Percentiles rank a stretch among this genome's conserved stretches.
These are phyloP conservation scores for Eucommia ulmoides DNA, from an alignment of 257 asterid species.

Conservation along the genomic window DNA sequence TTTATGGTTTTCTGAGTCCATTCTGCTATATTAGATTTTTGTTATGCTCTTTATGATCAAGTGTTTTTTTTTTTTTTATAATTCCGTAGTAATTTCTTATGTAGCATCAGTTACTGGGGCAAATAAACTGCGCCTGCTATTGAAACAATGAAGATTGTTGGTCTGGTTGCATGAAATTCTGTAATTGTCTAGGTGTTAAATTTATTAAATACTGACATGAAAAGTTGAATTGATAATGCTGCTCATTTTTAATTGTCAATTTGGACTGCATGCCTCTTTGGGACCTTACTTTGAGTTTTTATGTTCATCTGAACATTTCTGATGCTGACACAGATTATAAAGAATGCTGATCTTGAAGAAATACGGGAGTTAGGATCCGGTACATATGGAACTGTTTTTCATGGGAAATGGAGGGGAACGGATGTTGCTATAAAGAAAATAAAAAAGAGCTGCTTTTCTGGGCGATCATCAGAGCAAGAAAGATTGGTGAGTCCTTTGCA, in stretches of 20 bases:
- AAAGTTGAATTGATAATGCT: not conserved
- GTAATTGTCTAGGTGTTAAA: not conserved
- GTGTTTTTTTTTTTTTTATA: not conserved
- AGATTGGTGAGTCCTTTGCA: conserved; percentile 44
- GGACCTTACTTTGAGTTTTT: not conserved
- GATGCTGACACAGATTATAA: conserved; percentile 36
- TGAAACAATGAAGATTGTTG: not conserved
- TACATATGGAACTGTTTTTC: conserved; percentile 69
- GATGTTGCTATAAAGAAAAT: conserved; percentile 77
- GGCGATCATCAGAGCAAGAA: conserved; percentile 59
- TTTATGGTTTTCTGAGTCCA: not conserved
- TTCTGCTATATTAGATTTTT: not conserved
- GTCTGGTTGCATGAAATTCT: not conserved
- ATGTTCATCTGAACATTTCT: not conserved
- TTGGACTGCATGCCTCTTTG: conserved; percentile 4
- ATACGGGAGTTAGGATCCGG: conserved; percentile 70
- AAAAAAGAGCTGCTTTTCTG: conserved; percentile 51
- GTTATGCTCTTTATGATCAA: not conserved
- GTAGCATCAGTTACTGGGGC: not conserved
- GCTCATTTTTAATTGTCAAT: not conserved
- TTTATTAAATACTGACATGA: not conserved
- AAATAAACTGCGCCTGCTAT: not conserved
- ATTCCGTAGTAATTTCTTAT: not conserved
- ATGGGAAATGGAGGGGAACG: conserved; percentile 79
- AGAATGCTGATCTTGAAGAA: conserved; percentile 77